Evolutionary conservation across 2,329 filamentous ascomycete genomes (phyloP), one percentile per base, ranked within the genome.

Genomic region (Neofusicoccum cordaticola): DNA sequence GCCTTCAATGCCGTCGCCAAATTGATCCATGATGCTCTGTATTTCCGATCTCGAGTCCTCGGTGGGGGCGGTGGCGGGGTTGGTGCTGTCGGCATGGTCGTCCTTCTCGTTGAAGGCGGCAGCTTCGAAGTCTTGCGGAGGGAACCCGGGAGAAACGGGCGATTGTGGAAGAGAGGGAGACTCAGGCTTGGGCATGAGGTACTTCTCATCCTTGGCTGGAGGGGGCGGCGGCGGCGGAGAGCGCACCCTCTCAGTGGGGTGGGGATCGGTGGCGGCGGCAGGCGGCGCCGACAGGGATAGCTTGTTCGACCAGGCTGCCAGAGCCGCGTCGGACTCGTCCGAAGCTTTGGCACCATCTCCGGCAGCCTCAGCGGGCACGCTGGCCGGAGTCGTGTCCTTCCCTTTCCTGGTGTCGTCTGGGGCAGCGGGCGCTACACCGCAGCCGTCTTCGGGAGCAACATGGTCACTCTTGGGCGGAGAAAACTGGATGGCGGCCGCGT

Each of bases 21-120:
- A 98, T 78, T 98, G 95, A 67, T 92, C 92, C 92, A 99, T 98
- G 75, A 99, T 98, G 74, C 86, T 96, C 78, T 97, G 92, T 66
- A 99, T 97, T 79, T 99, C 95, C 5, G 90, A 89, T 66, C 87
- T 86, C 1, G 91, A 92, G 60, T 87, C 87, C 58, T 86, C 85
- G 12, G 76, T 72, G 19, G 74, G 76, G 58, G 93, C 88, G 22
- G 86, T 85, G 66, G 75, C 73, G 27, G 27, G 2, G 51, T 70
- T 71, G 41, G 71, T 71, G n/a, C 69, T 73, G 13, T 72, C 75
- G 13, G 70, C 71, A 57, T 74, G 71, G 41, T 67, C 66, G 12
- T 68, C 63, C 27, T 63, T 67, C 22, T 69, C 67, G 8, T 53
- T 63, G 51, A 76, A 73, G 42, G 73, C 75, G n/a, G 58, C 27